These are phyloP conservation scores for Fusarium pseudocircinatum DNA, from an alignment of 2,329 filamentous ascomycete species.

Conservation along the genomic window DNA sequence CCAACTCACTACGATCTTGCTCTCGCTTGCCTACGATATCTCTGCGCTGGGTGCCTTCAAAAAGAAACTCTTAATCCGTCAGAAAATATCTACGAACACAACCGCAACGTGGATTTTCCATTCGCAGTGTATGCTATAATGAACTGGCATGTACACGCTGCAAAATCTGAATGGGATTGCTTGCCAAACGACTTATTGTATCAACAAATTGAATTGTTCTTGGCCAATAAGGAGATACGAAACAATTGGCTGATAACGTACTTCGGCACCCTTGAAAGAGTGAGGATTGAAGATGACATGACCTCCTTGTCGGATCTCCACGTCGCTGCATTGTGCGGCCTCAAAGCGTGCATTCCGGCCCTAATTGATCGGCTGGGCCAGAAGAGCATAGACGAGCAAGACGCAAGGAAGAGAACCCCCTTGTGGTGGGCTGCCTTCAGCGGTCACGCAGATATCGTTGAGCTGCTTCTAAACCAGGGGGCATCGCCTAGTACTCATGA, in stretches of 20 bases:
- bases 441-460: slow-evolving; percentile 33
- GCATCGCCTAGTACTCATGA: slow-evolving; percentile 40
- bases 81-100: not conserved
- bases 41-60: slow-evolving; percentile 7
- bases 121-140: slow-evolving; percentile 19
- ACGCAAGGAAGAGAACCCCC: not conserved
- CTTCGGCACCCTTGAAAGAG: not conserved
- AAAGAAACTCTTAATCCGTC: not conserved
- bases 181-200: not conserved
- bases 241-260: slow-evolving; percentile 2
- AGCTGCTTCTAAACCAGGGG: slow-evolving; percentile 35
- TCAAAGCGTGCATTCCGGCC: not conserved
- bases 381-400: not conserved
- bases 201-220: slow-evolving; percentile 5
- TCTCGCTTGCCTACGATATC: slow-evolving; percentile 27
- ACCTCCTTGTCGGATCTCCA: slow-evolving; percentile 9
- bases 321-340: slow-evolving; percentile 21
- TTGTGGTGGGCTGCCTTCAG: slow-evolving; percentile 39
- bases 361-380: not conserved
- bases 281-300: not conserved
- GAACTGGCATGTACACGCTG: slow-evolving; percentile 21
- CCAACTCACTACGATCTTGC: slow-evolving; percentile 27
- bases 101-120: slow-evolving; percentile 13
- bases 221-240: not conserved
- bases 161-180: slow-evolving; percentile 2